These are phyloP conservation scores for Alloascoidea africana DNA, from an alignment of 805 yeast species.

Conservation along the genomic window DNA sequence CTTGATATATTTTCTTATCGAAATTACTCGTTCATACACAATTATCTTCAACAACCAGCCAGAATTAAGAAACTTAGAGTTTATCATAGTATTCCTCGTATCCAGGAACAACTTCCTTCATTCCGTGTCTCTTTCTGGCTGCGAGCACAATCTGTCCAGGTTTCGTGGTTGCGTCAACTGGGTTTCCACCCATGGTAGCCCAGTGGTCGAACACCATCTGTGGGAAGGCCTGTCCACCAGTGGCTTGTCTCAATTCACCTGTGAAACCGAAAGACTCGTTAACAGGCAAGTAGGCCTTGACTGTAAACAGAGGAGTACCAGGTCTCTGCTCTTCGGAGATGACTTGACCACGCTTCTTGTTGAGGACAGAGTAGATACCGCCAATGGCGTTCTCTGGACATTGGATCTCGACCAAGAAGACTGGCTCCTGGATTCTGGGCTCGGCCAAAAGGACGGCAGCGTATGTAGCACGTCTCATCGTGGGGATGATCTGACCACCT, in stretches of 20 bases:
- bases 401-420: conserved; percentile 82
- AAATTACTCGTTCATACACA: too few species aligned
- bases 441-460: conserved; percentile 85
- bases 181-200: conserved; percentile 68
- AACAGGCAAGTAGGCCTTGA: conserved; percentile 88
- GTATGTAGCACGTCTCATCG: conserved; percentile 90
- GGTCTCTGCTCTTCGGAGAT: conserved; percentile 90
- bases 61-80: too few species aligned
- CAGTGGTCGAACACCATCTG: conserved; percentile 88
- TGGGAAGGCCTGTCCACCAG: conserved; percentile 97
- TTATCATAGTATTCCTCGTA: conserved; percentile 88
- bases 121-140: conserved; percentile 76
- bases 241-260: conserved; percentile 87
- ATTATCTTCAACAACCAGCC: too few species aligned
- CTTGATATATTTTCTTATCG: too few species aligned
- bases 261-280: conserved; percentile 92
- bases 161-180: conserved; percentile 54
- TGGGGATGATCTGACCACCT: conserved; percentile 92
- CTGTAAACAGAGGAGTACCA: conserved; percentile 91
- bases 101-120: conserved; percentile 84
- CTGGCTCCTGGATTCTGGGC: conserved; percentile 88
- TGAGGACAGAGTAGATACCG: conserved; percentile 88
- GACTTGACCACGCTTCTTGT: conserved; percentile 93
- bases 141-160: conserved; percentile 34
- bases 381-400: conserved; percentile 90